Base-by-base conservation (phyloP, 1,284 basidiomycete genomes). In the Ganoderma lucidum region DNA sequence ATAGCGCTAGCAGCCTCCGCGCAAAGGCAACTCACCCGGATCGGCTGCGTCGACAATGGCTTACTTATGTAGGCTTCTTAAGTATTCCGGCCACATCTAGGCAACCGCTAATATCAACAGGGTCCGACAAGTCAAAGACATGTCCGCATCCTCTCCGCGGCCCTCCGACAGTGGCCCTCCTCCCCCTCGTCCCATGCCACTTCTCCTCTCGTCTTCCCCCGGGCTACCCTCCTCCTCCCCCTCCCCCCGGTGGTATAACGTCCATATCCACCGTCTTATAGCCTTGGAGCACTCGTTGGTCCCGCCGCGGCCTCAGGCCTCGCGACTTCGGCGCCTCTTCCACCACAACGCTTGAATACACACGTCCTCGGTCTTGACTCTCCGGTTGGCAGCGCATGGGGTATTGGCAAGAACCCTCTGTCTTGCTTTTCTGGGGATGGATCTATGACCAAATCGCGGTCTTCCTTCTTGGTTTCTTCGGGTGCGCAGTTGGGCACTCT, bases 401-500 rank as follows among this genome's bases (percentile, higher is more conserved):
- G 30, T 30, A 65, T 55, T 73, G 72, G 72, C 66, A 71, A 55
- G 72, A 71, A 39, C 72, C 72, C 66, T 30, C 51, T 14, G 72
- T 73, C 12, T 45, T 73, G 39, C 60, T 58, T 8, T 67, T 66
- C n/a, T 71, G 68, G 48, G 68, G 44, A 42, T 70, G 64, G 30
- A n/a, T 73, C n/a, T 73, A 68, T 56, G 61, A 63, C 58, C 70
- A 71, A 41, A 63, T 70, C 53, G 66, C 68, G 15, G 62, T 73
- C 58, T 71, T 73, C 64, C 63, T 71, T n/a, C 62, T 73, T 4
- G 70, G 72, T 9, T 65, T 71, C 60, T 65, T 73, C 53, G 64
- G 67, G 72, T 73, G 51, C 56, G 72, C 62, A n/a, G 19, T 10
- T 37, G 3, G 15, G 14, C 59, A 10, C 55, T 15, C 35, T 3